Conservation (phyloP, 192 early-diverging fungal genomes). For the Coemansia sp. region DNA sequence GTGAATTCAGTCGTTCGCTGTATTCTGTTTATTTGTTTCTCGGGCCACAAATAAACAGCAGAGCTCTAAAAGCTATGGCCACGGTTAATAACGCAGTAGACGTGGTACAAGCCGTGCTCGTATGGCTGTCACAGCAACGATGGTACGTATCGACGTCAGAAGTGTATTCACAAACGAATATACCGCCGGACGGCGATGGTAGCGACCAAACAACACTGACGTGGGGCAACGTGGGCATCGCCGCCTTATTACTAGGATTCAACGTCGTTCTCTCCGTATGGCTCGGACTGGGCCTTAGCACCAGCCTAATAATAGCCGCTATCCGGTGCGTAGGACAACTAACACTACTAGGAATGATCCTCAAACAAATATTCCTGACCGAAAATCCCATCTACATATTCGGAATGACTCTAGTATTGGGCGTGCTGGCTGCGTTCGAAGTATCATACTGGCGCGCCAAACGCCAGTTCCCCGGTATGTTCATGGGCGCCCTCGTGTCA, state of each 20-base stretch:
- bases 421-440: conserved; percentile 64
- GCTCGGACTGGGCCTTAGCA: conserved; percentile 66
- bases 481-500: conserved; percentile 49
- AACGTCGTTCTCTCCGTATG: conserved; percentile 60
- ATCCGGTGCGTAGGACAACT: conserved; percentile 75
- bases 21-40: not conserved
- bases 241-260: conserved; percentile 58
- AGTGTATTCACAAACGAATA: not conserved
- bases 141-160: conserved; percentile 14
- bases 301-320: conserved; percentile 64
- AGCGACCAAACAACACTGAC: conserved; percentile 11
- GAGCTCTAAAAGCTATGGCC: not conserved
- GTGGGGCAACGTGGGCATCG: conserved; percentile 61
- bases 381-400: conserved; percentile 61
- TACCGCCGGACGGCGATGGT: not conserved
- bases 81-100: conserved; percentile 4
- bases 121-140: conserved; percentile 15
- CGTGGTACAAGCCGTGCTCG: not conserved
- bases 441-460: conserved; percentile 69
- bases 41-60: not conserved
- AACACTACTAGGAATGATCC: conserved; percentile 64
- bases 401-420: conserved; percentile 58
- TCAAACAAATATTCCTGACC: conserved; percentile 66
- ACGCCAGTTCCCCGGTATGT: conserved; percentile 71
- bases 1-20: not conserved